Base-by-base conservation (phyloP, 2,329 filamentous ascomycete genomes). In the Alternaria hordeiaustralica region DNA sequence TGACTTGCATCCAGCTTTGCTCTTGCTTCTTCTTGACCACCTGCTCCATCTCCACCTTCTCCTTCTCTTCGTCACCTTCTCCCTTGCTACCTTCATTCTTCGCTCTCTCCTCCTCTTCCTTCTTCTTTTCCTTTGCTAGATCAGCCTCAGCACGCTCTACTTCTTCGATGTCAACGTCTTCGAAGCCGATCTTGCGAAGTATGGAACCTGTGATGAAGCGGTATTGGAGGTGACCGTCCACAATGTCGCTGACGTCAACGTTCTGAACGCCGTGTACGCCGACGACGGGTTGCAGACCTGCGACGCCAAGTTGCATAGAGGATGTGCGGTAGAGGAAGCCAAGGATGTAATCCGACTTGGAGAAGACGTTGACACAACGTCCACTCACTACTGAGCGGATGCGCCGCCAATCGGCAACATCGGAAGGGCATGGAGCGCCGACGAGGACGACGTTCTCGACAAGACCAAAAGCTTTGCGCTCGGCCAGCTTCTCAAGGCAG, bases 241-340 rank as follows among this genome's bases (percentile, higher is more conserved):
- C 83, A 2, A 84, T 74, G 23, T 84, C 82, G 12, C 80, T 84
- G 21, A 87, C 83, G 65, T 87, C 85, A 13, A 87, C 82, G 33
- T 87, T 88, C 60, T 87, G 82, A 0, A 96, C 85, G 3, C 90
- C 90, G 6, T 87, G 85, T 15, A 94, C 87, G 9, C 85, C 87
- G 61, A 88, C 81, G 23, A 96, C 87, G 30, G 88, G 85, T 76
- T 97, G 92, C 2, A 98, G 82, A 0, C 94, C 95, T 0, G 94
- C 94, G 45, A 97, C 88, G 4, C 94, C 94, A 44, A 92, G 86
- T 67, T 96, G 91, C 26, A 97, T 87, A 62, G 90, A 94, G 44
- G 92, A 93, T 3, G 93, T 90, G 47, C 94, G 89, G 78, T 97
- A 97, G 18, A 97, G 83, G 76, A 97, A 95, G 1, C 89, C 94